These are phyloP conservation scores for Cylindrodendrum hubeiense DNA, from an alignment of 2,329 filamentous ascomycete genomes.

Conservation along the genomic window DNA sequence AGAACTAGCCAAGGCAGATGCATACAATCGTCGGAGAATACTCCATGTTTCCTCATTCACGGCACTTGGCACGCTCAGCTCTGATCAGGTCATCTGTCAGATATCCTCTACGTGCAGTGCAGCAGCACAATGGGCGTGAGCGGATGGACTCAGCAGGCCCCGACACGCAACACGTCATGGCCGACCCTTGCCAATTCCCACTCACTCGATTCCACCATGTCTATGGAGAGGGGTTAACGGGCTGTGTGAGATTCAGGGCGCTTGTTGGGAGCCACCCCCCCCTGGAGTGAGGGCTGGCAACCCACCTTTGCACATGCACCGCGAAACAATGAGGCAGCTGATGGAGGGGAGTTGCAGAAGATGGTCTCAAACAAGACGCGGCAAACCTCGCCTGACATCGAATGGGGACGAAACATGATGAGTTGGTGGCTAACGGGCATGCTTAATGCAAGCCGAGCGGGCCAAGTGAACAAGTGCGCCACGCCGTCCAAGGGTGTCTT, in stretches of 20 bases:
- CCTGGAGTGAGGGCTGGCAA: constrained; percentile 22
- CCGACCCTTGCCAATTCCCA: constrained; percentile 27
- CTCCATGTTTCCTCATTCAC: background rate
- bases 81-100: constrained; percentile 3
- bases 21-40: background rate
- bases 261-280: constrained; percentile 32
- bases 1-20: background rate
- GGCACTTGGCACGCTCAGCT: constrained; percentile 4
- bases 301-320: constrained; percentile 22
- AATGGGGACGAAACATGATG: constrained; percentile 26
- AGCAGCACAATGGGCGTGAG: constrained; percentile 4
- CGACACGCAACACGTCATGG: constrained; percentile 19
- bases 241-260: constrained; percentile 43
- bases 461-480: constrained; percentile 16
- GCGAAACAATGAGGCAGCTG: constrained; percentile 16
- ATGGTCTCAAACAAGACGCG: constrained; percentile 2
- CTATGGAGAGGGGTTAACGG: constrained; percentile 23
- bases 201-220: constrained; percentile 15
- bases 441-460: constrained; percentile 8
- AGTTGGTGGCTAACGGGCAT: constrained; percentile 26
- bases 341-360: constrained; percentile 5
- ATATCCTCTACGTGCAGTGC: constrained; percentile 2
- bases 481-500: constrained; percentile 11
- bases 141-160: constrained; percentile 17
- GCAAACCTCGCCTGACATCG: constrained; percentile 16